Conservation (phyloP, 2,329 filamentous ascomycete species). For the Aspergillus transmontanensis region DNA sequence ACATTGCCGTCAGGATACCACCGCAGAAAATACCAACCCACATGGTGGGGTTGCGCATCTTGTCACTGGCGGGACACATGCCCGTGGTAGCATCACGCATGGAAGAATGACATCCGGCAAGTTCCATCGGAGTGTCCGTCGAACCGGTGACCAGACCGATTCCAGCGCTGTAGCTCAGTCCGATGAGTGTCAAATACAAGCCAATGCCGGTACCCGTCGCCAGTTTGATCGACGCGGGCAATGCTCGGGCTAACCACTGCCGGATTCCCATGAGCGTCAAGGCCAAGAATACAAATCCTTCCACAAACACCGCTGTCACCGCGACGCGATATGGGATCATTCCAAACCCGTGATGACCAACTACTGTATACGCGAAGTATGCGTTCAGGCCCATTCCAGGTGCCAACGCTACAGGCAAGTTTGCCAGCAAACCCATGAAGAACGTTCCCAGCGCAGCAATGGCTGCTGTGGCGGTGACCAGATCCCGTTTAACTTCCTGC, state of each 20-base stretch:
- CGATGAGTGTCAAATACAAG: conserved; percentile 69
- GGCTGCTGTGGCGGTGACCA: conserved; percentile 82
- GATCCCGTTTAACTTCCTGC: conserved; percentile 69
- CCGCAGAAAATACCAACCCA: conserved; percentile 90
- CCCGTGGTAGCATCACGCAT: conserved; percentile 46
- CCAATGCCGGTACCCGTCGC: conserved; percentile 85
- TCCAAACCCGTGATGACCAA: conserved; percentile 74
- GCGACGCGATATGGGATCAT: conserved; percentile 74
- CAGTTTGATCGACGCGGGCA: conserved; percentile 82
- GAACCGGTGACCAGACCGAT: conserved; percentile 76
- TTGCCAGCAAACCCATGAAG: conserved; percentile 80
- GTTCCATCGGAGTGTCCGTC: conserved; percentile 67
- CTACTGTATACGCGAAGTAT: conserved; percentile 81
- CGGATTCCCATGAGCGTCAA: conserved; percentile 79
- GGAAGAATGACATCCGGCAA: conserved; percentile 71
- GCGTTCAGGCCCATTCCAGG: conserved; percentile 83
- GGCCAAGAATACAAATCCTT: conserved; percentile 81
- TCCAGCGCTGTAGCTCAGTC: conserved; percentile 75
- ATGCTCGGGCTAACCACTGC: conserved; percentile 83
- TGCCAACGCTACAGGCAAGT: conserved; percentile 73
- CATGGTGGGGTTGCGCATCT: conserved; percentile 82
- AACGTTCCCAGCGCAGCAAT: conserved; percentile 80
- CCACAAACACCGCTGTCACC: conserved; percentile 83
- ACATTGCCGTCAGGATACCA: conserved; percentile 74
- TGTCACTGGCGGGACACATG: conserved; percentile 63